These are phyloP conservation scores for Solanum hybrid DNA, from an alignment of 305 asterid species.

Conservation along the genomic window DNA sequence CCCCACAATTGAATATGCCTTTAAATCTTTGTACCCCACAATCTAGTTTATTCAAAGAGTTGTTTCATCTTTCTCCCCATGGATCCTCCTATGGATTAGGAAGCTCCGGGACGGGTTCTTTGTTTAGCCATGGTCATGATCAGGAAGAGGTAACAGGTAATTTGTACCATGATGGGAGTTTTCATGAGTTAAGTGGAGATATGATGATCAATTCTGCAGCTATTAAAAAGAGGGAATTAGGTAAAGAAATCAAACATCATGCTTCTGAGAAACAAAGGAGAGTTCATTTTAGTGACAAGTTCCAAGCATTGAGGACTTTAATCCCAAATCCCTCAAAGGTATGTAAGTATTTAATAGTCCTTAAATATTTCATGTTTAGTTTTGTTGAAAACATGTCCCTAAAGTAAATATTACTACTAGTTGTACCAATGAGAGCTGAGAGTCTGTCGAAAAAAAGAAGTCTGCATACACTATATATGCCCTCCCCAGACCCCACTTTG, in stretches of 20 bases:
- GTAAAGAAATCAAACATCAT: conserved; percentile 46
- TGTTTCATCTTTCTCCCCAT: conserved; percentile 52
- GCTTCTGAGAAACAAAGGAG: conserved; percentile 71
- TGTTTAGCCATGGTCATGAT: conserved; percentile 28
- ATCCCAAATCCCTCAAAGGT: conserved; percentile 75
- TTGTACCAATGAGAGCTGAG: neutral
- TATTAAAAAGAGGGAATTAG: conserved; percentile 25
- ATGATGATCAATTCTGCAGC: conserved; percentile 26
- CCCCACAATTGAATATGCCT: conserved; percentile 45
- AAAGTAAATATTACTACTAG: neutral
- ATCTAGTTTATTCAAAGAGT: conserved; percentile 59
- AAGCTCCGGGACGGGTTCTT: conserved; percentile 23
- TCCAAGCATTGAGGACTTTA: conserved; percentile 36
- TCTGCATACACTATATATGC: neutral
- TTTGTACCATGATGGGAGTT: conserved; percentile 41
- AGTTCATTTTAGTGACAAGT: conserved; percentile 51
- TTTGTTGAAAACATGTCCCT: neutral
- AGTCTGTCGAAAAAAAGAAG: neutral
- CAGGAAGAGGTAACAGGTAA: conserved; percentile 30
- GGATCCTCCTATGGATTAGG: conserved; percentile 24
- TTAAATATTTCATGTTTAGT: neutral
- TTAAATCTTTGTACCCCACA: conserved; percentile 37
- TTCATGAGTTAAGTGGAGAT: conserved; percentile 47
- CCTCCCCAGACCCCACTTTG: neutral
- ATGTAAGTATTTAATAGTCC: neutral